Evolutionary conservation across 2,329 filamentous ascomycete species (phyloP).

Genomic region (Elsinoe arachidis): DNA sequence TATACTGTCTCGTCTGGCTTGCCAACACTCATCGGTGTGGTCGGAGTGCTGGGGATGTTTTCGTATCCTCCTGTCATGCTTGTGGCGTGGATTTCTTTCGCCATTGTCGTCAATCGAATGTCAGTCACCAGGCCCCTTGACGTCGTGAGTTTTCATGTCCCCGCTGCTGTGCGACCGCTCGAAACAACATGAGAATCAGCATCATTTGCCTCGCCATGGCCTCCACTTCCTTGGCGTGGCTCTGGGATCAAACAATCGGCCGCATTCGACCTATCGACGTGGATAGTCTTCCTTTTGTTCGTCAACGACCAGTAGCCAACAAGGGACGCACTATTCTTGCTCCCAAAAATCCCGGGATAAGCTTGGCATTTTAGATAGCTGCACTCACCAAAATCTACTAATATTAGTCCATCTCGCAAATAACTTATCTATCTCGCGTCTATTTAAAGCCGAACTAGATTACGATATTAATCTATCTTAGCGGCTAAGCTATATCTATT

Average conservation of each 20-base stretch:
- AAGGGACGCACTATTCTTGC: neutral
- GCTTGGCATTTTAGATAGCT: no score
- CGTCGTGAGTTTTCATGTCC: no score
- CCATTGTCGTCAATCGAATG: neutral
- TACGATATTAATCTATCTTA: no score
- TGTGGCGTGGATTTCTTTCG: neutral
- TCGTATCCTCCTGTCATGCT: neutral
- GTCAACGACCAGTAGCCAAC: neutral
- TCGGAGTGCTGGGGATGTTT: neutral
- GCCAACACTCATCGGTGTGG: neutral
- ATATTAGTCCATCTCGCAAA: no score
- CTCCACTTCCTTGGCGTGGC: neutral
- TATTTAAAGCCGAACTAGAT: no score
- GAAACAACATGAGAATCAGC: neutral
- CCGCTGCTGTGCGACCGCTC: neutral
- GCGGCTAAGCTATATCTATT: no score
- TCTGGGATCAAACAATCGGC: neutral
- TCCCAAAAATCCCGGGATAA: no score
- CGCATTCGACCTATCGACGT: neutral
- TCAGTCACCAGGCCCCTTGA: no score
- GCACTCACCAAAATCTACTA: no score
- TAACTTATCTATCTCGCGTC: no score
- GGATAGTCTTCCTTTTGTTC: neutral
- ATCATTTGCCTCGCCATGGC: neutral
- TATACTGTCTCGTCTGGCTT: constrained; percentile 12